Evolutionary conservation across 768 basidiomycete species (phyloP), one percentile per base, ranked within the genome.

Genomic region (Steccherinum ochraceum): DNA sequence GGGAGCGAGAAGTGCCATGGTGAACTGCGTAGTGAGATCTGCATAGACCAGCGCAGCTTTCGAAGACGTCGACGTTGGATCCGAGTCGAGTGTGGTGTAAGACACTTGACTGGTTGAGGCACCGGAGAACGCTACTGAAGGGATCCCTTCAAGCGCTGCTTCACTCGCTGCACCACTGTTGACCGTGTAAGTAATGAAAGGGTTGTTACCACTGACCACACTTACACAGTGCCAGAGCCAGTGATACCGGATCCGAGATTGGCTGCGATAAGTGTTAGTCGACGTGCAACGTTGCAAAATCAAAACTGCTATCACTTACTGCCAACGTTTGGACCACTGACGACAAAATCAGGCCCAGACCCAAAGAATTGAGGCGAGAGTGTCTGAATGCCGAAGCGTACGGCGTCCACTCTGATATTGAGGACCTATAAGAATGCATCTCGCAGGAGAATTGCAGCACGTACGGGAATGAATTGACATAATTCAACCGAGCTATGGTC

Each of bases 71-170:
- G 72, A 61, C 23, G 57, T 65, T 2, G 72, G 67, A 21, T 66
- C 51, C 5, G 63, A 61, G 13, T 61, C 54, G 54, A 79, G 75
- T 16, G 75, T 77, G 21, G 77, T 80, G 64, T 72, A 80, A 2
- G 76, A 78, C 11, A 77, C 73, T 48, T 71, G 67, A 0, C 70
- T 64, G 10, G 68, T 74, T 16, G 69, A 64, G 12, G 57, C 56
- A 24, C 69, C 72, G 12, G 76, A 78, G 64, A 77, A 78, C 0
- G 78, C 78, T 25, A 72, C 67, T 1, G 77, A 71, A 2, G 78
- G 76, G 30, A 79, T 67, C 25, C 78, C 78, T 56, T 74, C 69
- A 40, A 67, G 57, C 1, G 76, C 72, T 3, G 77, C 74, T 61
- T 76, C 75, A 12, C 67, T 67, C 0, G 78, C 76, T 1, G 78